phyloP scores from a whole-genome alignment of 2,329 filamentous ascomycete species.

The Fusarium algeriense region DNA sequence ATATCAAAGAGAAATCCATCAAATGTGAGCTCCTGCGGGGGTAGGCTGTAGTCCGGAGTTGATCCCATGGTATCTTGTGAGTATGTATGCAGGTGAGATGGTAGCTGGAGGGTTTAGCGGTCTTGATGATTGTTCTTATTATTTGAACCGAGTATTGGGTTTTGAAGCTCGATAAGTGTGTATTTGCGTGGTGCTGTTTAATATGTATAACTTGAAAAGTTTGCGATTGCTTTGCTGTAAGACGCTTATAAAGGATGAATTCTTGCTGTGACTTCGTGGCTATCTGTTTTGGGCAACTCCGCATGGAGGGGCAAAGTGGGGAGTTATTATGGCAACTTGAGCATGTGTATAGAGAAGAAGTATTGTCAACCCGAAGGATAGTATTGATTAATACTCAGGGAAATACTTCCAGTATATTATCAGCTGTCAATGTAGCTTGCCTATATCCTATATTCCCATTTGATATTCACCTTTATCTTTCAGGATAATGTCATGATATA shows the following conservation, averaged over 20 bases:
- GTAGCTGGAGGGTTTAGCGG: background rate
- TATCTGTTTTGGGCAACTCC: slow-evolving; percentile 46
- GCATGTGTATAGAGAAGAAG: background rate
- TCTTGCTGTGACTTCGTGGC: slow-evolving; percentile 13
- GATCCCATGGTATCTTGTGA: slow-evolving; percentile 49
- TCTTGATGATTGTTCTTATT: background rate
- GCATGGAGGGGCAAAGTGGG: slow-evolving; percentile 29
- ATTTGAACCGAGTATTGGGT: no score
- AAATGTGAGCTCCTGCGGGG: slow-evolving; percentile 62
- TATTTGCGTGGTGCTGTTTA: background rate
- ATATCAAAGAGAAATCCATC: slow-evolving; percentile 77
- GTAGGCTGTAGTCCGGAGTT: slow-evolving; percentile 55
- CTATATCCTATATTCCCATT: no score
- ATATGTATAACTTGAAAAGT: slow-evolving; percentile 2
- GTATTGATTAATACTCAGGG: no score
- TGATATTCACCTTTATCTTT: no score
- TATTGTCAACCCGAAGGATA: background rate
- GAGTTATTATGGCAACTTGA: background rate
- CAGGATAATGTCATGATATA: no score
- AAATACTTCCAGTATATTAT: no score
- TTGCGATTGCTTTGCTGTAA: background rate
- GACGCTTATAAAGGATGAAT: slow-evolving; percentile 13
- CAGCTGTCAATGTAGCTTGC: no score
- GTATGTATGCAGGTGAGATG: background rate
- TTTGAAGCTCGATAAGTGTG: background rate